Conservation (phyloP, 345 rosid species). For the Hibiscus mutabilis region DNA sequence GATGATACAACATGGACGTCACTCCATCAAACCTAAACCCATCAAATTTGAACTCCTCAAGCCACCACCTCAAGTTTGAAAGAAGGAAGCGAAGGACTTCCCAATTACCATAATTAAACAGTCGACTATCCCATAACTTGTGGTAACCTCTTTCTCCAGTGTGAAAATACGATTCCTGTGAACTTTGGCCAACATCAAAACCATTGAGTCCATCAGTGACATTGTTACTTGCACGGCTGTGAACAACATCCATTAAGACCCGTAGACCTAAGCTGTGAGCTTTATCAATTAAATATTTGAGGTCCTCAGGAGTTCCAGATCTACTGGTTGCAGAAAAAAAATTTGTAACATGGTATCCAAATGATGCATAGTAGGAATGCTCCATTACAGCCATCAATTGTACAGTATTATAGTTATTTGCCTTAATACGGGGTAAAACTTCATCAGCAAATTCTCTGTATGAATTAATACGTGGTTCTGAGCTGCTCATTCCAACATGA, state of each 20-base stretch:
- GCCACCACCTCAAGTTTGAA: conserved; percentile 84
- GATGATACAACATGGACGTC: conserved; percentile 78
- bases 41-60: conserved; percentile 70
- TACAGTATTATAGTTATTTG: conserved; percentile 64
- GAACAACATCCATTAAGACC: conserved; percentile 70
- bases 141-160: conserved; percentile 66
- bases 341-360: conserved; percentile 75
- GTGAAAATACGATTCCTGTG: conserved; percentile 73
- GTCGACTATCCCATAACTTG: conserved; percentile 67
- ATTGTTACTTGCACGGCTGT: conserved; percentile 75
- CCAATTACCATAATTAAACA: conserved; percentile 79
- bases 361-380: conserved; percentile 77
- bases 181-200: conserved; percentile 66
- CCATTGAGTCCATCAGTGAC: conserved; percentile 77
- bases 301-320: conserved; percentile 79
- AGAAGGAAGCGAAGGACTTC: conserved; percentile 80
- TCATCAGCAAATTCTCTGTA: conserved; percentile 73
- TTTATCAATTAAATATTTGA: conserved; percentile 71
- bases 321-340: conserved; percentile 75
- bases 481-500: conserved; percentile 80
- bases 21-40: conserved; percentile 79
- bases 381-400: conserved; percentile 83
- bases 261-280: conserved; percentile 68
- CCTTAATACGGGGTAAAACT: conserved; percentile 63
- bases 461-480: conserved; percentile 60